A percentile compares a stretch with the other conserved stretches of the same genome.
These are phyloP conservation scores for Lepiota venenata DNA, from an alignment of 768 basidiomycete genomes.

Conservation along the genomic window DNA sequence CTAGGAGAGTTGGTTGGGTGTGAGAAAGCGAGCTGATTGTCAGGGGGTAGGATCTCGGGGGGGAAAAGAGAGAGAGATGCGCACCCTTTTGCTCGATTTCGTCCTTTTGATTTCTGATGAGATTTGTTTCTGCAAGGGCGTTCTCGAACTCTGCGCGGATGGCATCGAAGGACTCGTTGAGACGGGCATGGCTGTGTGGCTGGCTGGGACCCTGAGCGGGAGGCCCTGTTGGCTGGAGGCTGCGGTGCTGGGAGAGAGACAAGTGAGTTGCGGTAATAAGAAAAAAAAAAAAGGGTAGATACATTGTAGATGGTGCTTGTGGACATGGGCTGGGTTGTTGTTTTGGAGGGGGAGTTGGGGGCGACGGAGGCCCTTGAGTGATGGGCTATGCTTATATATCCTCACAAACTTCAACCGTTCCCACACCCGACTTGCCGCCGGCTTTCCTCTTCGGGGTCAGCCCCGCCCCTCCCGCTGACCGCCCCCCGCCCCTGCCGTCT, in stretches of 20 bases:
- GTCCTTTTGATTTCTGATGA: slow-evolving; percentile 74
- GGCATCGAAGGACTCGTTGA: slow-evolving; percentile 15
- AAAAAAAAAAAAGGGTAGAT: neutral
- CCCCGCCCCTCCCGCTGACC: neutral
- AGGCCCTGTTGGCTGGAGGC: slow-evolving; percentile 12
- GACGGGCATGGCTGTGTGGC: slow-evolving; percentile 10
- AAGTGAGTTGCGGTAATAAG: too few species aligned
- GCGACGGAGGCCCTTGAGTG: neutral
- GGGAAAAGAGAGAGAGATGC: slow-evolving; percentile 22
- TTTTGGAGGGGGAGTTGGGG: neutral
- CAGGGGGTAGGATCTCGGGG: too few species aligned
- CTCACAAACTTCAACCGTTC: slow-evolving; percentile 4
- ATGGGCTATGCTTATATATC: slow-evolving; percentile 12
- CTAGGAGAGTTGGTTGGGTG: slow-evolving; percentile 32
- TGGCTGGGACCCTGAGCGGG: slow-evolving; percentile 7
- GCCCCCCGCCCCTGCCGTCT: too few species aligned
- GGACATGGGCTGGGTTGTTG: too few species aligned
- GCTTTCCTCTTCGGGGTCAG: neutral
- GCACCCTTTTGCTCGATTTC: slow-evolving; percentile 88
- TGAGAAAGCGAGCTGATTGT: neutral
- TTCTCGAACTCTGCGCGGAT: slow-evolving; percentile 16
- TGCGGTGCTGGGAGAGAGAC: slow-evolving; percentile 3
- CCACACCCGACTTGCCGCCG: slow-evolving; percentile 12
- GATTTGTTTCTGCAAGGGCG: slow-evolving; percentile 8
- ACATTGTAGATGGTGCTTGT: slow-evolving; percentile 9